phyloP scores from a whole-genome alignment of 805 yeast genomes.

The Komagataella ulmi region DNA sequence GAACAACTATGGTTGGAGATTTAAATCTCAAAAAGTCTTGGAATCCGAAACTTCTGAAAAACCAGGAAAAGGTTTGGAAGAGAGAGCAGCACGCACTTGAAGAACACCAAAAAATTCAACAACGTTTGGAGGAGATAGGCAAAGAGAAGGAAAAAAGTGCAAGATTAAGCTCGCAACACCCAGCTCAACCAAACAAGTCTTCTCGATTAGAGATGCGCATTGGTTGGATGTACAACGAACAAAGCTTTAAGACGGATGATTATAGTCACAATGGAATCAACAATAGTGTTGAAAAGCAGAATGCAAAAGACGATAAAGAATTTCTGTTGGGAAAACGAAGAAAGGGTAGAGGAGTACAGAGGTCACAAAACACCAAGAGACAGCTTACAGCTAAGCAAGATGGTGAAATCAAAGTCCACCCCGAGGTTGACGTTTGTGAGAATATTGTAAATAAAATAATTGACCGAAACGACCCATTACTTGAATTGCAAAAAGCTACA shows the following conservation, averaged over 20 bases:
- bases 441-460: background rate
- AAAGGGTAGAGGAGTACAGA: conserved; percentile 16
- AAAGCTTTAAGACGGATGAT: conserved; percentile 12
- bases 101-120: conserved; percentile 54
- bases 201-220: conserved; percentile 30
- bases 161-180: conserved; percentile 31
- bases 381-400: background rate
- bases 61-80: conserved; percentile 77
- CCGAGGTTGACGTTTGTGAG: background rate
- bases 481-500: background rate
- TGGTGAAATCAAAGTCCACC: background rate
- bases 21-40: conserved; percentile 87
- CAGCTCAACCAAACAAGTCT: conserved; percentile 17
- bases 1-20: conserved; percentile 45
- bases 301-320: conserved; percentile 27
- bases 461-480: background rate
- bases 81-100: conserved; percentile 64
- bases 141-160: conserved; percentile 50
- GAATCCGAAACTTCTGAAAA: conserved; percentile 84
- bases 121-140: conserved; percentile 48
- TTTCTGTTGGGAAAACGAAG: conserved; percentile 39
- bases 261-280: conserved; percentile 6
- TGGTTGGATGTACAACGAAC: conserved; percentile 80
- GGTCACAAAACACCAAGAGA: background rate
- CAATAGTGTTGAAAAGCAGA: conserved; percentile 14